Evolutionary conservation across 345 rosid species (phyloP), one percentile per base, ranked within the genome.

Genomic region (Carallia pectinifolia): DNA sequence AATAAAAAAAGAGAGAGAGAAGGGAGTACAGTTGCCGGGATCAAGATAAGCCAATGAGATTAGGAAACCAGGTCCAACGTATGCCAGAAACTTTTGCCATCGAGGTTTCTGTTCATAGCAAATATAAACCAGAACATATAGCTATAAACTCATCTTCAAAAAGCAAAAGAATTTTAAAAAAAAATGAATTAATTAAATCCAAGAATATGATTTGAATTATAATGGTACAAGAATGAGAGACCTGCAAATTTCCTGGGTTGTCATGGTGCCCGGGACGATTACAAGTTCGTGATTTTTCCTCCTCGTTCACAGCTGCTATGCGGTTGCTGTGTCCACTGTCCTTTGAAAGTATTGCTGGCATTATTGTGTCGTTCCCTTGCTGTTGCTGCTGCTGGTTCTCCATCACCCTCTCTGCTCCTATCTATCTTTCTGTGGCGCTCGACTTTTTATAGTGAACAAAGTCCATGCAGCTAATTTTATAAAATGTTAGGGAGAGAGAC

Each of bases 1-100:
- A 23, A 23, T 23, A 23, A 23, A 13, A 56, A 36, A 4, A 34
- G 12, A 56, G 29, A 58, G 30, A 44, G 37, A 6, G 17, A 39
- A 10, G 19, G 1, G 44, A 76, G 38, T 71, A 87, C 91, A 53
- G 74, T 87, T 87, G 3, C 91, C 86, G 7, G 91, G 95, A 52
- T 89, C 91, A 40, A 89, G 81, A 72, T 89, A 89, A 54, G 91
- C 91, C 36, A 89, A 48, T 0, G 88, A 85, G 33, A 89, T 86
- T 4, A 89, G 80, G 62, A 89, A 85, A 40, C 91, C 87, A 39
- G 90, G 95, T 36, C 86, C 95, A n/a, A 85, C 77, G 56, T 64
- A 82, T 2, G 86, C 59, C 30, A 85, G 15, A 34, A 87, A 85
- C 78, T 77, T 87, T 48, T 70, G 82, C 89, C 91, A 86, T 19